phyloP scores from a whole-genome alignment of 495 filamentous ascomycete species.

The Chaetomium cochliodes region DNA sequence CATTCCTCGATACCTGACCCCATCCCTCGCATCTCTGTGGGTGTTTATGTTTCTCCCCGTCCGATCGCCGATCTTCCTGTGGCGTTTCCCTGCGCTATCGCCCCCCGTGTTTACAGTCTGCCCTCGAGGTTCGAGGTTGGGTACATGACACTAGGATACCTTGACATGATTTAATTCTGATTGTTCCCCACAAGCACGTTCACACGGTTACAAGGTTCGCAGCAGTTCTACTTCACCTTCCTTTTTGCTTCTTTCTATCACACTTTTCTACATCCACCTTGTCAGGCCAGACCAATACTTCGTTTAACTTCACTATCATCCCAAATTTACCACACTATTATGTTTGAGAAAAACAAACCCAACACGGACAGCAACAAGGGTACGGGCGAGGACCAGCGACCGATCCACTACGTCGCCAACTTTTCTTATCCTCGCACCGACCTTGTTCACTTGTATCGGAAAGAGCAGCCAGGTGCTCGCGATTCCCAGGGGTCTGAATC shows the following conservation, averaged over 20 bases:
- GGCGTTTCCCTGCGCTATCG: background rate
- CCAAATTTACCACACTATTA: background rate
- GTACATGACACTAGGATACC: background rate
- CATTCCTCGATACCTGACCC: slow-evolving; percentile 8
- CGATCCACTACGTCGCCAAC: slow-evolving; percentile 19
- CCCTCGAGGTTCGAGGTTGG: background rate
- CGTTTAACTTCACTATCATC: background rate
- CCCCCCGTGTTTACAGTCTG: background rate
- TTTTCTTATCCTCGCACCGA: slow-evolving; percentile 25
- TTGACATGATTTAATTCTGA: too few relatives aligned
- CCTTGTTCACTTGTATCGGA: slow-evolving; percentile 8
- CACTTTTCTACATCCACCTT: background rate
- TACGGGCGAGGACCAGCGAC: background rate
- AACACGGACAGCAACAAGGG: slow-evolving; percentile 18
- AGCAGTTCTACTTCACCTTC: background rate
- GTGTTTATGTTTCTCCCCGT: background rate
- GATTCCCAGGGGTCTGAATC: slow-evolving; percentile 31
- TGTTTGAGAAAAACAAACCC: slow-evolving; percentile 13
- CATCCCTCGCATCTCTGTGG: slow-evolving; percentile 20
- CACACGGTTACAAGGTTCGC: background rate
- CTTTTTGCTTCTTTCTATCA: background rate
- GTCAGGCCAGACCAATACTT: background rate
- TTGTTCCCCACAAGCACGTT: background rate
- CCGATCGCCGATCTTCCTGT: slow-evolving; percentile 16
- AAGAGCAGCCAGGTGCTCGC: slow-evolving; percentile 11